phyloP scores from a whole-genome alignment of 2,329 filamentous ascomycete species.

The Niveomyces coronatus region DNA sequence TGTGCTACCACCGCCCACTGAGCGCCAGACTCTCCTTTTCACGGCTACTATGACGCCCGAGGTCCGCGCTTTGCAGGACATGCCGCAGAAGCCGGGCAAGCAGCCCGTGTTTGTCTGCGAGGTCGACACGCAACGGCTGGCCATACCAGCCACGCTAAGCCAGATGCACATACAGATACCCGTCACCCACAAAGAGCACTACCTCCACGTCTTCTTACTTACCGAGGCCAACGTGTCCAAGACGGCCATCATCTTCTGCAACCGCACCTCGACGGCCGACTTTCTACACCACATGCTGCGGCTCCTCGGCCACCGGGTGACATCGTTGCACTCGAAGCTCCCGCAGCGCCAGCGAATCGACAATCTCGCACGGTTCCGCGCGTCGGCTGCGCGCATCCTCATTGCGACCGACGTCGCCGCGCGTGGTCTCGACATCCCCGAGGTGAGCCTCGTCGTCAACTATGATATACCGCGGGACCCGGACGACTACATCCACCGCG shows the following conservation, averaged over 20 bases:
- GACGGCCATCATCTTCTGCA: slow-evolving; percentile 87
- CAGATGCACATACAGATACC: slow-evolving; percentile 84
- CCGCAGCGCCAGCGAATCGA: slow-evolving; percentile 75
- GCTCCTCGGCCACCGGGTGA: slow-evolving; percentile 79
- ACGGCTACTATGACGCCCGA: slow-evolving; percentile 93
- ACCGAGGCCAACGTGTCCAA: slow-evolving; percentile 67
- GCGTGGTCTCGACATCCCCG: slow-evolving; percentile 88
- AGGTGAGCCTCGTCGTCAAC: slow-evolving; percentile 83
- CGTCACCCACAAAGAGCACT: slow-evolving; percentile 88
- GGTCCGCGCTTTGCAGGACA: slow-evolving; percentile 74
- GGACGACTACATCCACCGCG: slow-evolving; percentile 94
- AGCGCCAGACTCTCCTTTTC: slow-evolving; percentile 90
- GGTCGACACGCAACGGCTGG: slow-evolving; percentile 63
- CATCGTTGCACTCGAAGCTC: slow-evolving; percentile 79
- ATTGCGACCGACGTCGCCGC: slow-evolving; percentile 94
- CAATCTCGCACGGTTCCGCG: slow-evolving; percentile 86
- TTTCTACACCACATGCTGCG: slow-evolving; percentile 82
- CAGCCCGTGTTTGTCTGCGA: slow-evolving; percentile 83
- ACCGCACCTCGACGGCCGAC: slow-evolving; percentile 79
- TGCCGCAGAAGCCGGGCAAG: slow-evolving; percentile 58
- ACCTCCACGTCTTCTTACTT: slow-evolving; percentile 77
- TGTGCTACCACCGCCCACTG: slow-evolving; percentile 62
- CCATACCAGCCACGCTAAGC: slow-evolving; percentile 68
- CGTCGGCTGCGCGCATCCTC: slow-evolving; percentile 76
- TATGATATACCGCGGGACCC: slow-evolving; percentile 94